Evolutionary conservation across 2,329 filamentous ascomycete species (phyloP), one percentile per base, ranked within the genome.

Genomic region (Teratosphaeria zuluensis): DNA sequence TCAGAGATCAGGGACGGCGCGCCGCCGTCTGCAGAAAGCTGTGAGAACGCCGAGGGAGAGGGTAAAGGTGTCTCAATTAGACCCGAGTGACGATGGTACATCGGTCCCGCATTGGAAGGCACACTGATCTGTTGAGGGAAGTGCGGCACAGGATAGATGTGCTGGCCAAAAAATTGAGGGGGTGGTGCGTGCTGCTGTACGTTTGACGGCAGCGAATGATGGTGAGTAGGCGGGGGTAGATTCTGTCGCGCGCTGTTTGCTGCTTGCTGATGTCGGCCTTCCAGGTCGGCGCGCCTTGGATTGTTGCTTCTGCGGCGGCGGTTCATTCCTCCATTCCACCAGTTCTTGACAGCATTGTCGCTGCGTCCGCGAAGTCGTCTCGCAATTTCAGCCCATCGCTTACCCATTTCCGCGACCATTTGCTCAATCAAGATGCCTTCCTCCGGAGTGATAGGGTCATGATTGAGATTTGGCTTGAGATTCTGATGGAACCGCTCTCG

Each of bases 321-420:
- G 76, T 96, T 96, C 81, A 92, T 88, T 71, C 87, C 89, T 55
- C 92, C 91, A 71, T 96, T 96, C 89, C 89, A 96, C 90, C 91
- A 96, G 74, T 96, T 96, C 83, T 96, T 96, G 63, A 96, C 90
- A 31, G 90, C 88, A 69, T 96, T 96, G 77, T 96, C 92, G 73
- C 91, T 95, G 69, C 92, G 87, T 64, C 90, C 90, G 57, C 87
- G 82, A 21, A 96, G 81, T 53, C 84, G 81, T 64, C 92, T 83
- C 52, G 92, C 90, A 69, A 96, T 96, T 71, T 96, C 90, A 2
- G 92, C 92, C 92, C 92, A 96, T 58, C 88, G 84, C 77, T 91
- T 92, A 62, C 91, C 91, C 77, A 90, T 85, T 66, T 88, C 82
- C 11, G 76, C 74, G 16, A 96, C 92, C 72, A 94, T 81, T 59